Conservation (phyloP, 2,329 filamentous ascomycete species). For the Phialocephala sp. region DNA sequence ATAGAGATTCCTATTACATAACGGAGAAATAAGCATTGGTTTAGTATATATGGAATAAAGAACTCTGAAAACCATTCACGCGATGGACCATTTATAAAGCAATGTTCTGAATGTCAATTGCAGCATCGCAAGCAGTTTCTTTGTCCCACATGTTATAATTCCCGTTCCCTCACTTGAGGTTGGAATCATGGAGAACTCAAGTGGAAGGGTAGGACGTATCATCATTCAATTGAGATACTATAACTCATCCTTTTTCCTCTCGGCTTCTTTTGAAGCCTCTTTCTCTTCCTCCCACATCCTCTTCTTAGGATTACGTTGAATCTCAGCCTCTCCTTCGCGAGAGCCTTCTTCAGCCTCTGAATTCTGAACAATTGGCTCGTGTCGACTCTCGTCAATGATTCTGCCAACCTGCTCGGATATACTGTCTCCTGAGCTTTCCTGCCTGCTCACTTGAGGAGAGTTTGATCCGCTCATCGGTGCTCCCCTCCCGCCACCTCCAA, state of each 20-base stretch:
- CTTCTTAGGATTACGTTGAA: slow-evolving; percentile 61
- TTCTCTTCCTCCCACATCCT: slow-evolving; percentile 62
- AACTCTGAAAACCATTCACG: too few relatives aligned
- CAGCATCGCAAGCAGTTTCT: too few relatives aligned
- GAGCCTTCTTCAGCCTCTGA: slow-evolving; percentile 43
- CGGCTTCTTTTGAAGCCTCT: slow-evolving; percentile 42
- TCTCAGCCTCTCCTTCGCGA: slow-evolving; percentile 36
- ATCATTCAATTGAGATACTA: slow-evolving; percentile 18
- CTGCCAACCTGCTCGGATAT: slow-evolving; percentile 60
- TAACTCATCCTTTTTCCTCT: slow-evolving; percentile 42
- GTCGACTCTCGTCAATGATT: slow-evolving; percentile 52
- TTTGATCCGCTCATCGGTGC: slow-evolving; percentile 34
- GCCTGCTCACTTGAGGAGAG: slow-evolving; percentile 29
- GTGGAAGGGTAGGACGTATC: not conserved
- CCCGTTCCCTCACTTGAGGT: not conserved
- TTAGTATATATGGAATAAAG: too few relatives aligned
- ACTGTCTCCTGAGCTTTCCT: slow-evolving; percentile 37
- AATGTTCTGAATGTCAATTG: too few relatives aligned
- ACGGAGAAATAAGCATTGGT: too few relatives aligned
- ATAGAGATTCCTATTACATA: too few relatives aligned
- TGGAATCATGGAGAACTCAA: not conserved
- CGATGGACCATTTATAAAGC: too few relatives aligned
- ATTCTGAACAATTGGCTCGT: slow-evolving; percentile 40
- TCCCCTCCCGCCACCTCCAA: slow-evolving; percentile 46
- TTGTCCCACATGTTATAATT: too few relatives aligned